Conservation (phyloP, 2,329 filamentous ascomycete species). For the Sordariomycetes sp. region DNA sequence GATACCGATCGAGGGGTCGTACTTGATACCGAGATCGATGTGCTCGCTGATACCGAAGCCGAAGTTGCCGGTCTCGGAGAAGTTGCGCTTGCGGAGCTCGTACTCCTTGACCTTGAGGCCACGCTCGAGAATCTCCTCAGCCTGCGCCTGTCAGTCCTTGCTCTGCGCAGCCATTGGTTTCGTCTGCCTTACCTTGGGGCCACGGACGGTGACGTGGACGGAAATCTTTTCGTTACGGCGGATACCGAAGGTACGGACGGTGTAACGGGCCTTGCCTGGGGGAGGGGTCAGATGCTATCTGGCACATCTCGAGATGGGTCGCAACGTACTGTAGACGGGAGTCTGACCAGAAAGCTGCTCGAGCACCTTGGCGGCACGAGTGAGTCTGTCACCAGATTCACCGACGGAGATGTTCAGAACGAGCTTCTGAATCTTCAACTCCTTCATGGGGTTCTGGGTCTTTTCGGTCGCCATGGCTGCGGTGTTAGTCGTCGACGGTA, state of each 20-base stretch:
- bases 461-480: constrained; percentile 61
- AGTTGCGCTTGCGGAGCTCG: constrained; percentile 98
- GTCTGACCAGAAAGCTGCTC: constrained; percentile 99
- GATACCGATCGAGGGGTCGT: constrained; percentile 96
- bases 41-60: constrained; percentile 99
- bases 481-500: constrained; percentile 21
- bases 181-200: constrained; percentile 56
- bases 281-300: neutral
- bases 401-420: constrained; percentile 99
- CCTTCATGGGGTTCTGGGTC: constrained; percentile 96
- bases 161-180: neutral
- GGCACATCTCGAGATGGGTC: neutral
- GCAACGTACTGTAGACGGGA: constrained; percentile 87
- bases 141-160: constrained; percentile 35
- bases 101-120: constrained; percentile 99
- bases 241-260: constrained; percentile 99
- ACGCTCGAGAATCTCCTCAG: constrained; percentile 99
- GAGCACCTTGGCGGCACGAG: constrained; percentile 98
- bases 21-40: constrained; percentile 99
- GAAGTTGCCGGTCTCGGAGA: constrained; percentile 99
- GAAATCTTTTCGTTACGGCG: constrained; percentile 99
- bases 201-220: constrained; percentile 98
- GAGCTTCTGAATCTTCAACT: constrained; percentile 98
- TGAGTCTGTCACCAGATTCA: constrained; percentile 99
- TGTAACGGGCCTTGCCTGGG: constrained; percentile 97